A percentile compares a stretch with the other conserved stretches of the same genome.
Evolutionary conservation across 2,329 filamentous ascomycete genomes (phyloP).

Genomic region (Aspergillus alliaceus): DNA sequence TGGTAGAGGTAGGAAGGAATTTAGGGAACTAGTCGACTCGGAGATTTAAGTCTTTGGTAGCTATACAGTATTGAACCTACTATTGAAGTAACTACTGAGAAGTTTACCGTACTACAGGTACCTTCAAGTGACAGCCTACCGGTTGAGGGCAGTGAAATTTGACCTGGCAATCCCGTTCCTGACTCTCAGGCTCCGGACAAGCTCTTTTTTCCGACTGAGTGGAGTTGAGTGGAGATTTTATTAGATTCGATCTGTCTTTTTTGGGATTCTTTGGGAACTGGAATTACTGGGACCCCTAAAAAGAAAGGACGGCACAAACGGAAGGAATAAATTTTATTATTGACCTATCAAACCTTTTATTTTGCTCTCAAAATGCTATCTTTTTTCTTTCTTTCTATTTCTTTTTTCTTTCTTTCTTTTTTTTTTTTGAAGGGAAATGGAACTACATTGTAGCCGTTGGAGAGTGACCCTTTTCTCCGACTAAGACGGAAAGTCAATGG

Average conservation of each 20-base stretch:
- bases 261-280: constrained; percentile 16
- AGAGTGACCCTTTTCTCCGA: neutral
- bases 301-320: constrained; percentile 14
- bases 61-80: neutral
- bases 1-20: neutral
- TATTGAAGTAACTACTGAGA: neutral
- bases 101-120: neutral
- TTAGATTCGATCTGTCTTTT: constrained; percentile 35
- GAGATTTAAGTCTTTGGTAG: neutral
- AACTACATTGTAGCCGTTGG: too few relatives aligned
- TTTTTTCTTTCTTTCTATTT: neutral
- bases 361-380: neutral
- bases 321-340: constrained; percentile 1
- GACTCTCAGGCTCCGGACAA: constrained; percentile 20
- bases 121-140: constrained; percentile 1
- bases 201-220: constrained; percentile 34
- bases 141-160: neutral
- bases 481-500: constrained; percentile 1
- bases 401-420: too few relatives aligned
- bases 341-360: neutral
- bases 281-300: constrained; percentile 13
- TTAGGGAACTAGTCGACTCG: neutral
- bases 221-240: constrained; percentile 30
- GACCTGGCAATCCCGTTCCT: constrained; percentile 9
- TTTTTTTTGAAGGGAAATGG: too few relatives aligned